phyloP scores from a whole-genome alignment of 2,329 filamentous ascomycete genomes.

The Anthostomella pinea region DNA sequence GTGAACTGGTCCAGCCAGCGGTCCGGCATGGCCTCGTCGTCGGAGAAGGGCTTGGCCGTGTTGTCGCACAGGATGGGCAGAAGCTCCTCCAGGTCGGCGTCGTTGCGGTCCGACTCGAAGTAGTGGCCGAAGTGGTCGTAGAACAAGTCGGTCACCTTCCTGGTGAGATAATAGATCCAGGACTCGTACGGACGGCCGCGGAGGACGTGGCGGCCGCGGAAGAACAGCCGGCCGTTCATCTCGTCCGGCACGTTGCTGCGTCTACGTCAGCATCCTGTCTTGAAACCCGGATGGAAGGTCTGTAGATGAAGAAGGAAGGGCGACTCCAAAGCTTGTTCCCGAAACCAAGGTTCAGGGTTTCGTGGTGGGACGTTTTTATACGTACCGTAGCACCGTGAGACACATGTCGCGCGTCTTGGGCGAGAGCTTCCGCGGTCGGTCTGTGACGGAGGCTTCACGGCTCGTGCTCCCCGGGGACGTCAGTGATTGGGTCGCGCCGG shows the following conservation, averaged over 20 bases:
- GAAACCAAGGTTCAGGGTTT: too few species aligned
- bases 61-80: conserved; percentile 37
- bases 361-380: too few species aligned
- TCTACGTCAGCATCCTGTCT: too few species aligned
- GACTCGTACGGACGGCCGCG: conserved; percentile 24
- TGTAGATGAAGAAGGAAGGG: too few species aligned
- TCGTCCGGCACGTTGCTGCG: conserved; percentile 33
- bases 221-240: conserved; percentile 20
- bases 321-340: too few species aligned
- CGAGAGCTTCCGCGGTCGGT: conserved; percentile 11
- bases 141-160: conserved; percentile 31
- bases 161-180: conserved; percentile 32
- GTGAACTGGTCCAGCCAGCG: conserved; percentile 40
- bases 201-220: conserved; percentile 19
- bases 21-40: conserved; percentile 33
- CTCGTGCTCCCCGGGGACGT: not conserved
- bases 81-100: conserved; percentile 34
- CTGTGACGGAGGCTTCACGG: conserved; percentile 3
- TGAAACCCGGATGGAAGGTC: too few species aligned
- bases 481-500: conserved; percentile 8
- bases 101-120: conserved; percentile 22
- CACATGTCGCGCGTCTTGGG: conserved; percentile 35
- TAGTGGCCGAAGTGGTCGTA: conserved; percentile 31
- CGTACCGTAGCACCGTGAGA: conserved; percentile 37
- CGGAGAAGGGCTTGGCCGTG: conserved; percentile 34